A percentile compares a stretch with the other conserved stretches of the same genome.
Conservation (phyloP, 495 filamentous ascomycete species). For the Bryoglossum gracile region DNA sequence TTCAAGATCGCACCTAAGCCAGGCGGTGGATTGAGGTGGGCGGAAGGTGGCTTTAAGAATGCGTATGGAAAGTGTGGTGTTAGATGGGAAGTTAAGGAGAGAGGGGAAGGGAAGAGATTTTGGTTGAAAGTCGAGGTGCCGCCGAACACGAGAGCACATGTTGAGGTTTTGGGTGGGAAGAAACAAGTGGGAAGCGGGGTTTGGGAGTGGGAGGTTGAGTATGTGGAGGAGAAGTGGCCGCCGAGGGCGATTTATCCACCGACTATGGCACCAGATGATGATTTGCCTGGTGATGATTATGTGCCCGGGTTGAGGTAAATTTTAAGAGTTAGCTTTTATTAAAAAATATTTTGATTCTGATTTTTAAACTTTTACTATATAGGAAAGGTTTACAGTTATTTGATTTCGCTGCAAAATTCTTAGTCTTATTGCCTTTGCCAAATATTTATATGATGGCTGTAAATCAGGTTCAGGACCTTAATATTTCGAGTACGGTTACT, state of each 20-base stretch:
- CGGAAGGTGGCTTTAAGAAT: constrained; percentile 27
- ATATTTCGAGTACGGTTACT: no score
- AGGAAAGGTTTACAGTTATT: no score
- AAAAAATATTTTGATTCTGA: no score
- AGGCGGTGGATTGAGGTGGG: constrained; percentile 26
- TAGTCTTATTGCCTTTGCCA: no score
- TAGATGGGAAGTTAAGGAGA: constrained; percentile 4
- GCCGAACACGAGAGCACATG: constrained; percentile 10
- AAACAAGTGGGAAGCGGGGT: constrained; percentile 1
- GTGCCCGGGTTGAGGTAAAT: no score
- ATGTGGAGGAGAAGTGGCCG: constrained; percentile 8
- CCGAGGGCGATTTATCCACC: background rate
- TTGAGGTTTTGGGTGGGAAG: background rate
- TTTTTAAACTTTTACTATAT: no score
- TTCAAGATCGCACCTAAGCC: constrained; percentile 25
- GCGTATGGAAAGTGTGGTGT: constrained; percentile 20
- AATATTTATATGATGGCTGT: no score
- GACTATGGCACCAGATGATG: background rate
- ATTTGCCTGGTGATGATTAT: background rate
- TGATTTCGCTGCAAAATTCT: no score
- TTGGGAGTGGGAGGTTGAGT: constrained; percentile 1
- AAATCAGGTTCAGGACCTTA: no score
- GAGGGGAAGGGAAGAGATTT: constrained; percentile 19
- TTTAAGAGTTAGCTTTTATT: no score
- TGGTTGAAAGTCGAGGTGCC: constrained; percentile 23